Percentiles rank a stretch among this genome's conserved stretches.
phyloP scores from a whole-genome alignment of 768 basidiomycete species.

The Boletus bicolor region DNA sequence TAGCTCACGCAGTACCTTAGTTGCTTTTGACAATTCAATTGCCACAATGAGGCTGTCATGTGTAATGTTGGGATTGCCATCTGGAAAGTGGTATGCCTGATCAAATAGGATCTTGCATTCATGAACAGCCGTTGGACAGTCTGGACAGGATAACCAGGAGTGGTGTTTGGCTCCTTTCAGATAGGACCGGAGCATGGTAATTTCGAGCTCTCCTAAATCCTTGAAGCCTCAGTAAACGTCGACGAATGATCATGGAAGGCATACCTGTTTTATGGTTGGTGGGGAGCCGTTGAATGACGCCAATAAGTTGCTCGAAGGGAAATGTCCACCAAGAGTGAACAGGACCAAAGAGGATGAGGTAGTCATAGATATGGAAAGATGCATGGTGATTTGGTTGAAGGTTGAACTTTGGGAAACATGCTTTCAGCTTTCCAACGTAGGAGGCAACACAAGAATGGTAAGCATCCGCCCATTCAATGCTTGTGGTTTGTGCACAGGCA shows the following conservation, averaged over 20 bases:
- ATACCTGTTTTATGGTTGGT: slow-evolving; percentile 31
- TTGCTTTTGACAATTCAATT: too few species aligned
- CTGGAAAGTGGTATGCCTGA: not conserved
- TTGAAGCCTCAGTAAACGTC: not conserved
- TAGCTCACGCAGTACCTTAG: not conserved
- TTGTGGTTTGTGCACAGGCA: slow-evolving; percentile 15
- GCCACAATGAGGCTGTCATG: not conserved
- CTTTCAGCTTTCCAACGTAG: slow-evolving; percentile 19
- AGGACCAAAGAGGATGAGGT: slow-evolving; percentile 37
- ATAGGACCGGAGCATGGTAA: slow-evolving; percentile 13
- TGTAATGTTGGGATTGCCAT: not conserved
- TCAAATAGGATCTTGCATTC: slow-evolving; percentile 23
- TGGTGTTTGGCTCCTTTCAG: slow-evolving; percentile 13
- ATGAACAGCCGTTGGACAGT: slow-evolving; percentile 13
- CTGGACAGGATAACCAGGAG: slow-evolving; percentile 15
- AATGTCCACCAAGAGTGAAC: slow-evolving; percentile 32
- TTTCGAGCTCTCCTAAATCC: slow-evolving; percentile 8
- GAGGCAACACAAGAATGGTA: slow-evolving; percentile 16
- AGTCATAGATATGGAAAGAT: slow-evolving; percentile 32
- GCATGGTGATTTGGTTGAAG: slow-evolving; percentile 31
- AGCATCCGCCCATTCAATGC: not conserved
- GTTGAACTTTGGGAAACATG: slow-evolving; percentile 11
- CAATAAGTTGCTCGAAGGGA: slow-evolving; percentile 26
- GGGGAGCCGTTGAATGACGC: slow-evolving; percentile 17
- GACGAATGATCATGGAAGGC: slow-evolving; percentile 24